These are phyloP conservation scores for Pittosporum tobira DNA, from an alignment of 129 eudicot species.

Conservation along the genomic window DNA sequence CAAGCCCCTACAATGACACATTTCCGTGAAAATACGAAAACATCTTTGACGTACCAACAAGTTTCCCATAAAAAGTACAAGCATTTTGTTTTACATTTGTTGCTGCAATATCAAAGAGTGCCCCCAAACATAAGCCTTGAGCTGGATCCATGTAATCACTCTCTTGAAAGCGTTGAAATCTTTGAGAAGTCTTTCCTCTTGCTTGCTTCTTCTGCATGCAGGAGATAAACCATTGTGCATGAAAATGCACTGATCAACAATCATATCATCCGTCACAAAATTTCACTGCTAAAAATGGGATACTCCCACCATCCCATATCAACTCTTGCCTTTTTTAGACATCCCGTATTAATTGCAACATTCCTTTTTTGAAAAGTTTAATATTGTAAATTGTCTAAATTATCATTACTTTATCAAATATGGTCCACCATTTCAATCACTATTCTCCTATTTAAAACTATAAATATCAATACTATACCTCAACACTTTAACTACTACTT, in stretches of 20 bases:
- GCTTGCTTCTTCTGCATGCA: conserved; percentile 60
- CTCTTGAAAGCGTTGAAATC: conserved; percentile 67
- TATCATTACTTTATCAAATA: too few relatives aligned
- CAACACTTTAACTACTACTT: too few relatives aligned
- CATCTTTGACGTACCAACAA: neutral
- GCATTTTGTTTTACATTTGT: conserved; percentile 63
- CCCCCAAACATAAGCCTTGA: conserved; percentile 92
- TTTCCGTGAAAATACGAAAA: conserved; percentile 4
- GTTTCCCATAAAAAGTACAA: neutral
- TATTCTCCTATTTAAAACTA: too few relatives aligned
- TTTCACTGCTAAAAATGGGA: neutral
- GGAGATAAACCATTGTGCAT: conserved; percentile 17
- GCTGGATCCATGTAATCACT: conserved; percentile 96
- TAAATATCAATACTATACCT: too few relatives aligned
- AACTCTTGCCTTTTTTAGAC: too few relatives aligned
- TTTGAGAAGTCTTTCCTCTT: conserved; percentile 47
- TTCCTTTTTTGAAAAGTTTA: too few relatives aligned
- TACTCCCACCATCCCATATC: too few relatives aligned
- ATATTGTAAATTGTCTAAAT: too few relatives aligned
- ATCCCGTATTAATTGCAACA: too few relatives aligned
- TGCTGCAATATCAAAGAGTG: conserved; percentile 98
- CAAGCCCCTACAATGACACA: conserved; percentile 63
- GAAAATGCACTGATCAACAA: neutral
- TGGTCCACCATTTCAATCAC: too few relatives aligned
- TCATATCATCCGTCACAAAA: neutral